Conservation (phyloP, 805 yeast species). For the Barnettozyma californica region DNA sequence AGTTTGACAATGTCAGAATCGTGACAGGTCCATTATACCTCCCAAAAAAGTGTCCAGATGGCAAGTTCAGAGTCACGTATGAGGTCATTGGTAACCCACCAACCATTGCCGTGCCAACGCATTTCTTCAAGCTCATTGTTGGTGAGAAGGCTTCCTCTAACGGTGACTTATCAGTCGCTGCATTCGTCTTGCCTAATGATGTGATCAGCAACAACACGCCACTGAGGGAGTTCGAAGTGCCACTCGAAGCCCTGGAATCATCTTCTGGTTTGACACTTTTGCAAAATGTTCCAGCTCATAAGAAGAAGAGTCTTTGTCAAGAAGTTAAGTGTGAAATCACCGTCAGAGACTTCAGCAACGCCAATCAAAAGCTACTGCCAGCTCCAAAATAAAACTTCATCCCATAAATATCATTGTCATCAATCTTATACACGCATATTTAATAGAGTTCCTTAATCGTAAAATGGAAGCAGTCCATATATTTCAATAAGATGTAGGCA, state of each 20-base stretch:
- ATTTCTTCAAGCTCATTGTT: slow-evolving; percentile 84
- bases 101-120: slow-evolving; percentile 94
- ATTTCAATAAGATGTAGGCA: background rate
- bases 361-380: slow-evolving; percentile 15
- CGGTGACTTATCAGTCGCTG: slow-evolving; percentile 64
- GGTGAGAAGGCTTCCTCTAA: slow-evolving; percentile 54
- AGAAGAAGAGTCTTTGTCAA: slow-evolving; percentile 62
- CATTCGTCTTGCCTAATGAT: slow-evolving; percentile 92
- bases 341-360: slow-evolving; percentile 69
- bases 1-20: slow-evolving; percentile 71
- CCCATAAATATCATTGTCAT: background rate
- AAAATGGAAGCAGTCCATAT: background rate
- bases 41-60: slow-evolving; percentile 72
- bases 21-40: slow-evolving; percentile 92
- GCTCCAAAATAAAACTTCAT: slow-evolving; percentile 6
- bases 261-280: slow-evolving; percentile 81
- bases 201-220: slow-evolving; percentile 66
- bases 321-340: slow-evolving; percentile 76
- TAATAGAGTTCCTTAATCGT: background rate
- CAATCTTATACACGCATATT: background rate
- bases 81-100: slow-evolving; percentile 98
- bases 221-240: slow-evolving; percentile 74
- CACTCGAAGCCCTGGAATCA: slow-evolving; percentile 83
- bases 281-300: slow-evolving; percentile 55
- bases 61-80: slow-evolving; percentile 77